Evolutionary conservation across 2,329 filamentous ascomycete genomes (phyloP).

Genomic region (Colletotrichum camelliae): DNA sequence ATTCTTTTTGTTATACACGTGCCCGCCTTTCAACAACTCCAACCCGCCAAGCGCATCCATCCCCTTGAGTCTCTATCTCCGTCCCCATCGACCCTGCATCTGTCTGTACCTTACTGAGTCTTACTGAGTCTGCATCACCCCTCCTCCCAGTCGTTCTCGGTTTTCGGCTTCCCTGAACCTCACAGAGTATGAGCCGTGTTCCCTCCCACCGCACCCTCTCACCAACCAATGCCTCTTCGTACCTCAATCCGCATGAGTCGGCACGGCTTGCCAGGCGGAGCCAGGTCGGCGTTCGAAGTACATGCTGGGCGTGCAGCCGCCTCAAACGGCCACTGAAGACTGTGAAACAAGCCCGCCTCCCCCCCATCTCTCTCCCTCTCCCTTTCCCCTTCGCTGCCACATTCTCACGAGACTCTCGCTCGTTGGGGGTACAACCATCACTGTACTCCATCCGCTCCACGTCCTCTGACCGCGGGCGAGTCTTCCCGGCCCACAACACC

Average conservation of each 20-base stretch:
- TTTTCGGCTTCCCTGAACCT: constrained; percentile 5
- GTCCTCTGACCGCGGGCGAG: neutral
- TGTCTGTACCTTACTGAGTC: neutral
- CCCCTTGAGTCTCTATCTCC: neutral
- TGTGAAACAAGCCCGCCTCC: constrained; percentile 12
- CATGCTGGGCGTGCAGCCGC: constrained; percentile 17
- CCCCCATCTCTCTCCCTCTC: neutral
- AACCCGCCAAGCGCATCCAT: neutral
- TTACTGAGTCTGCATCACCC: neutral
- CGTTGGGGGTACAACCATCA: neutral
- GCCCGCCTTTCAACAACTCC: neutral
- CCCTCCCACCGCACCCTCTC: neutral
- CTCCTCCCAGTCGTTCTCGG: neutral
- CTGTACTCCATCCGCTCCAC: neutral
- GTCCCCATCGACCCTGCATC: neutral
- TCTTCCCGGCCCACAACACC: constrained; percentile 17
- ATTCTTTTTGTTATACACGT: neutral
- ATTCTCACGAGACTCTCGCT: neutral
- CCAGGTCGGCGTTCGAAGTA: neutral
- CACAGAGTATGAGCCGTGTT: neutral
- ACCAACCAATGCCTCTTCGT: neutral
- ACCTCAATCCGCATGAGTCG: neutral
- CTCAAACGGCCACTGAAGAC: constrained; percentile 18
- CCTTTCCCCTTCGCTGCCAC: neutral
- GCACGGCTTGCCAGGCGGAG: neutral